Evolutionary conservation across 2,329 filamentous ascomycete genomes (phyloP).

Genomic region (Penicillium sp.): DNA sequence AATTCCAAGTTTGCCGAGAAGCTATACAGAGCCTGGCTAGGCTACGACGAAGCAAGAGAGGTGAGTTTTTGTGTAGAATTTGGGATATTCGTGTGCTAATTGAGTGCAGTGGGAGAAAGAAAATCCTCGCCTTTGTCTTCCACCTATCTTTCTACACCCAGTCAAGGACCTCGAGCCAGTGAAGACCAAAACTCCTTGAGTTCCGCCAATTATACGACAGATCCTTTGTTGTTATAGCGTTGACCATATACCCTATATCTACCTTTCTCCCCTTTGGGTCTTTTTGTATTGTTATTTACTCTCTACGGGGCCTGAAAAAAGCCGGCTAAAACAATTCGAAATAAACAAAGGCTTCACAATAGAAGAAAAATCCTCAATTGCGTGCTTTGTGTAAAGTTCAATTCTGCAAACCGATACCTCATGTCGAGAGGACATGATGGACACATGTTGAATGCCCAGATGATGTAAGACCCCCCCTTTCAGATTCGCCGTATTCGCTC

Average conservation of each 20-base stretch:
- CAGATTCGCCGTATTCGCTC: not conserved
- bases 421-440: not conserved
- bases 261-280: too few relatives aligned
- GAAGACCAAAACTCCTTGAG: not conserved
- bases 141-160: constrained; percentile 13
- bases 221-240: too few relatives aligned
- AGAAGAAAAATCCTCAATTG: not conserved
- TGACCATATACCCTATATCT: too few relatives aligned
- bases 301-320: not conserved
- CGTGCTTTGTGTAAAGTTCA: not conserved
- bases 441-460: not conserved
- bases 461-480: not conserved
- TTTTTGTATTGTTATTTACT: too few relatives aligned
- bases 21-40: constrained; percentile 13
- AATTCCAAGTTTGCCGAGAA: constrained; percentile 7
- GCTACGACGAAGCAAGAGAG: constrained; percentile 7
- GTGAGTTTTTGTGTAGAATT: not conserved
- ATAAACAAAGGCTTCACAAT: not conserved
- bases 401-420: not conserved
- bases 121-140: constrained; percentile 7
- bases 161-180: constrained; percentile 5
- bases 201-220: not conserved
- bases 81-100: not conserved
- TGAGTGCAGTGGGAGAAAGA: constrained; percentile 5
- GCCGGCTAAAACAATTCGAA: not conserved